A percentile compares a stretch with the other conserved stretches of the same genome.
phyloP scores from a whole-genome alignment of 2,329 filamentous ascomycete species.

The Lecanicillium sp. region DNA sequence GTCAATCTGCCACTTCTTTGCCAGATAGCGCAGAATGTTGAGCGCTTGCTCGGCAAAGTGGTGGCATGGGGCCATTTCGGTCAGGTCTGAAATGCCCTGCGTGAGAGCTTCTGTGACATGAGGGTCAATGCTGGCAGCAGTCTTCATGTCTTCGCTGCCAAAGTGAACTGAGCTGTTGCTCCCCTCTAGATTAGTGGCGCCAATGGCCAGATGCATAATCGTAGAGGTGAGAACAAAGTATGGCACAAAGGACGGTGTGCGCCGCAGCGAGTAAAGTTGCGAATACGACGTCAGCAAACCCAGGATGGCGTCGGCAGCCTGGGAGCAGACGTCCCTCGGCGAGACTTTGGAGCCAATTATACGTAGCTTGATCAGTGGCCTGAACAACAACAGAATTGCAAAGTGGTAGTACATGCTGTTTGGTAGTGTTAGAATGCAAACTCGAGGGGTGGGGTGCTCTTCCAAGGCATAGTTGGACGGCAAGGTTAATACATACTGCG shows the following conservation, averaged over 20 bases:
- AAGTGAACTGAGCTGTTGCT: conserved; percentile 11
- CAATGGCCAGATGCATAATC: conserved; percentile 53
- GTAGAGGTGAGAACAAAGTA: conserved; percentile 53
- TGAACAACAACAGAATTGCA: conserved; percentile 63
- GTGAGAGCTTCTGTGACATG: conserved; percentile 36
- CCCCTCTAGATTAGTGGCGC: conserved; percentile 22
- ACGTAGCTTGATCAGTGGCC: conserved; percentile 58
- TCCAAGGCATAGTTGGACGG: no score
- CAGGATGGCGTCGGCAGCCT: conserved; percentile 52
- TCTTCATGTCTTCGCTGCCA: conserved; percentile 19
- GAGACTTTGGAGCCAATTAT: conserved; percentile 55
- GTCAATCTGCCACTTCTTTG: conserved; percentile 50
- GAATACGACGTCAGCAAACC: conserved; percentile 48
- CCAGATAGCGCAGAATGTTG: conserved; percentile 49
- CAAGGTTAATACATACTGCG: conserved; percentile 53
- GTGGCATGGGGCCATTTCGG: conserved; percentile 53
- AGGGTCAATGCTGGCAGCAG: conserved; percentile 26
- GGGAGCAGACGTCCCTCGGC: conserved; percentile 57
- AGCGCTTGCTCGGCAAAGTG: conserved; percentile 53
- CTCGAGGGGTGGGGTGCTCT: no score
- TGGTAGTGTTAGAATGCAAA: conserved; percentile 6
- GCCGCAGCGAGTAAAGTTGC: conserved; percentile 47
- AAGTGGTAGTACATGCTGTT: conserved; percentile 62
- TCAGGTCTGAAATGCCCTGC: conserved; percentile 48
- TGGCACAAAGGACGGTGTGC: conserved; percentile 52